These are phyloP conservation scores for Zymoseptoria brevis DNA, from an alignment of 2,329 filamentous ascomycete species.

Conservation along the genomic window DNA sequence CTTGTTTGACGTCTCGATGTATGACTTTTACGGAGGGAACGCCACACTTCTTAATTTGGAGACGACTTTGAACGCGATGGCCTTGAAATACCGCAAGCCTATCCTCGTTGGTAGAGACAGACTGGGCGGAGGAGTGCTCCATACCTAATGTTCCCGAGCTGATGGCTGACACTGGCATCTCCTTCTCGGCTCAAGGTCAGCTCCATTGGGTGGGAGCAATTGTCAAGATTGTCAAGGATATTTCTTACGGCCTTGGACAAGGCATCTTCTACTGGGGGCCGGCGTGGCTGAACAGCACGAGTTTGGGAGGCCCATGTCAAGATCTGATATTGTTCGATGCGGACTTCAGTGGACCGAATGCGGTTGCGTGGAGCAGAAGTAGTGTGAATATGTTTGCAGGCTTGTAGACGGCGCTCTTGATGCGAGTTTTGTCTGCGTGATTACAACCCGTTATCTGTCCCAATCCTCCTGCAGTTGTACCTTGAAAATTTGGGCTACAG, in stretches of 20 bases:
- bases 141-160: slow-evolving; percentile 21
- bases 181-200: slow-evolving; percentile 22
- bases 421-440: too few species aligned
- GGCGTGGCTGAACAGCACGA: slow-evolving; percentile 28
- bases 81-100: slow-evolving; percentile 26
- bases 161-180: slow-evolving; percentile 25
- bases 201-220: slow-evolving; percentile 24
- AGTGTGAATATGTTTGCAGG: slow-evolving; percentile 24
- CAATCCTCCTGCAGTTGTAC: too few species aligned
- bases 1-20: slow-evolving; percentile 24
- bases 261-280: slow-evolving; percentile 30
- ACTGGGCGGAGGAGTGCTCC: slow-evolving; percentile 26
- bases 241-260: slow-evolving; percentile 25
- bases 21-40: slow-evolving; percentile 28
- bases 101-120: slow-evolving; percentile 29
- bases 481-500: not conserved
- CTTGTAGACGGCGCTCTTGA: slow-evolving; percentile 2
- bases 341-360: slow-evolving; percentile 23
- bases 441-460: too few species aligned
- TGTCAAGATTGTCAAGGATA: slow-evolving; percentile 22
- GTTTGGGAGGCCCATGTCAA: slow-evolving; percentile 24
- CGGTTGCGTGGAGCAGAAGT: slow-evolving; percentile 19
- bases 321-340: slow-evolving; percentile 24
- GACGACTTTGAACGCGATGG: slow-evolving; percentile 20
- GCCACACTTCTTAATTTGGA: slow-evolving; percentile 26